Conservation (phyloP, 208 protist species). For the Leishmania major region DNA sequence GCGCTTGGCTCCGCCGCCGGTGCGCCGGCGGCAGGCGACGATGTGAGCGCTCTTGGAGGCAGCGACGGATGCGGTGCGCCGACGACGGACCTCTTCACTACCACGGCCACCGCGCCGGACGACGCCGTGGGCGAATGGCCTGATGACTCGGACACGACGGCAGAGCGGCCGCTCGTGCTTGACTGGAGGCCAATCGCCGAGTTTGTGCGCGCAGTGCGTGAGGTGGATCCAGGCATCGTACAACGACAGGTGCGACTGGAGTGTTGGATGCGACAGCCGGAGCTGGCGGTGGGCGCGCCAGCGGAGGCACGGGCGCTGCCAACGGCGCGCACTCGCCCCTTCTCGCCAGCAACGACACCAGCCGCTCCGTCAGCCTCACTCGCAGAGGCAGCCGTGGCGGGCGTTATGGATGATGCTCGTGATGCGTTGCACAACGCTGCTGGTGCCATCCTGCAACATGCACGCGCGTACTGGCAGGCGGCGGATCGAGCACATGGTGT, state of each 20-base stretch:
- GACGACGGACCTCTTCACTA: not conserved
- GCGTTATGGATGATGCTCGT: not conserved
- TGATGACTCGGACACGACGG: not conserved
- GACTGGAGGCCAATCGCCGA: conserved; percentile 25
- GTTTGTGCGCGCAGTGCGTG: conserved; percentile 9
- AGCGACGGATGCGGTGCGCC: not conserved
- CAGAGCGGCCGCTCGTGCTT: conserved; percentile 11
- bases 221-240: conserved; percentile 20
- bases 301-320: not conserved
- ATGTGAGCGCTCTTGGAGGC: not conserved
- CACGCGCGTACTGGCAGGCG: not conserved
- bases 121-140: not conserved
- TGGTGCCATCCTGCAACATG: conserved; percentile 3
- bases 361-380: not conserved
- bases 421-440: conserved; percentile 12
- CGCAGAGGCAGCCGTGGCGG: not conserved
- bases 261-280: conserved; percentile 6
- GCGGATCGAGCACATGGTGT: not conserved
- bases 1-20: not conserved
- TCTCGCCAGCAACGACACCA: not conserved
- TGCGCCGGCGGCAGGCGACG: not conserved
- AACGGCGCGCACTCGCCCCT: not conserved
- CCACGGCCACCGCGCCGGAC: not conserved
- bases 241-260: conserved; percentile 13
- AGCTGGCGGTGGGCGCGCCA: not conserved